These are phyloP conservation scores for Grigorovia humatica DNA, from an alignment of 805 yeast species.

Conservation along the genomic window DNA sequence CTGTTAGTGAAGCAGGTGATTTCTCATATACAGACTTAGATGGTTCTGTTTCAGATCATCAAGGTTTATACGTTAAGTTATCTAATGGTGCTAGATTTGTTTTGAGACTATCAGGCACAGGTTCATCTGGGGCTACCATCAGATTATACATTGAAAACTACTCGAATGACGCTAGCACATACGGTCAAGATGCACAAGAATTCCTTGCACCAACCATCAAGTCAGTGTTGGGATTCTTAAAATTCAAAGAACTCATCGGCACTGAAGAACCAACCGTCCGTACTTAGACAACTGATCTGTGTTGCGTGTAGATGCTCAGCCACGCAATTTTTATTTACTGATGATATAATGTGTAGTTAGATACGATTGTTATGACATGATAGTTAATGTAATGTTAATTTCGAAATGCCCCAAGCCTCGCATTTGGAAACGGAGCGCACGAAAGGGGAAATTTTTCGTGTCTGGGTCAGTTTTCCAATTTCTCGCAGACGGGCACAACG, in stretches of 20 bases:
- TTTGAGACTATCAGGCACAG: conserved; percentile 91
- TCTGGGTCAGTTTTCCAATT: background rate
- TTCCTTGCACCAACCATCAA: conserved; percentile 55
- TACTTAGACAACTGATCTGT: conserved; percentile 40
- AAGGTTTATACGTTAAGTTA: conserved; percentile 79
- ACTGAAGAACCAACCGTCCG: conserved; percentile 82
- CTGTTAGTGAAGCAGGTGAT: conserved; percentile 70
- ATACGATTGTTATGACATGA: background rate
- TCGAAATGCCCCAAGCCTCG: background rate
- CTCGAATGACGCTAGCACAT: conserved; percentile 46
- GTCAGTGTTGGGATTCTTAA: conserved; percentile 55
- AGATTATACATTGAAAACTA: conserved; percentile 85
- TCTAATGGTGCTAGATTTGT: conserved; percentile 77
- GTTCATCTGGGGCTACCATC: conserved; percentile 95
- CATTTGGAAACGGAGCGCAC: background rate
- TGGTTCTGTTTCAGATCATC: conserved; percentile 79
- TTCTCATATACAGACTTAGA: conserved; percentile 90
- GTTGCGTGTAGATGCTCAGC: background rate
- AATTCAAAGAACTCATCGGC: conserved; percentile 64
- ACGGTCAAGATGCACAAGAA: conserved; percentile 47
- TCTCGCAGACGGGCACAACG: background rate
- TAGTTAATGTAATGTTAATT: background rate
- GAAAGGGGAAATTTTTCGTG: background rate
- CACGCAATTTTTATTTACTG: background rate
- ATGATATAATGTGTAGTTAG: background rate